phyloP scores from a whole-genome alignment of 805 yeast species.

The Candida morakotiae region DNA sequence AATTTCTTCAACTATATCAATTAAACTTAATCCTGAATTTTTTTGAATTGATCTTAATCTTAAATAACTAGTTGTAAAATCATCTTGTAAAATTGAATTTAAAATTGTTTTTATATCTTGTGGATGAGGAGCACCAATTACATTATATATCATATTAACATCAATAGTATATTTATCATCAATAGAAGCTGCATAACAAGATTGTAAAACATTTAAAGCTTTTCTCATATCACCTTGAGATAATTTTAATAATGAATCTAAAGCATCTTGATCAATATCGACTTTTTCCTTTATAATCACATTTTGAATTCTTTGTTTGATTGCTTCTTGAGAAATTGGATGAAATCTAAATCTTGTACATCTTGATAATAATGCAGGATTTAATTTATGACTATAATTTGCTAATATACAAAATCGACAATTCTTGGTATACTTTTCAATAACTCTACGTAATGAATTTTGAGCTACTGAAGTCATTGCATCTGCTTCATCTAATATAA shows the following conservation, averaged over 20 bases:
- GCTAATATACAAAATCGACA: slow-evolving; percentile 96
- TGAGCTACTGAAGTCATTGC: slow-evolving; percentile 90
- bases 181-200: slow-evolving; percentile 73
- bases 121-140: slow-evolving; percentile 95
- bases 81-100: slow-evolving; percentile 76
- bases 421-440: slow-evolving; percentile 89
- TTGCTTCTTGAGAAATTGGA: slow-evolving; percentile 69
- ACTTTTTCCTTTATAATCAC: slow-evolving; percentile 71
- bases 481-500: slow-evolving; percentile 94
- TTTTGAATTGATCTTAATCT: slow-evolving; percentile 65
- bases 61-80: slow-evolving; percentile 74
- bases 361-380: slow-evolving; percentile 91
- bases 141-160: slow-evolving; percentile 78
- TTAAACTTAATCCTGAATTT: slow-evolving; percentile 80
- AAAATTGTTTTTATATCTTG: slow-evolving; percentile 72
- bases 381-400: slow-evolving; percentile 90
- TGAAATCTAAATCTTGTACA: slow-evolving; percentile 93
- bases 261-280: slow-evolving; percentile 54
- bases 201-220: slow-evolving; percentile 89
- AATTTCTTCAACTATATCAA: slow-evolving; percentile 78
- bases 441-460: slow-evolving; percentile 75
- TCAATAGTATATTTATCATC: slow-evolving; percentile 52
- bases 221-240: slow-evolving; percentile 97
- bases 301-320: slow-evolving; percentile 59
- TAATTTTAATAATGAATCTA: slow-evolving; percentile 59